phyloP scores from a whole-genome alignment of 2,329 filamentous ascomycete species.

The Colletotrichum costaricense region DNA sequence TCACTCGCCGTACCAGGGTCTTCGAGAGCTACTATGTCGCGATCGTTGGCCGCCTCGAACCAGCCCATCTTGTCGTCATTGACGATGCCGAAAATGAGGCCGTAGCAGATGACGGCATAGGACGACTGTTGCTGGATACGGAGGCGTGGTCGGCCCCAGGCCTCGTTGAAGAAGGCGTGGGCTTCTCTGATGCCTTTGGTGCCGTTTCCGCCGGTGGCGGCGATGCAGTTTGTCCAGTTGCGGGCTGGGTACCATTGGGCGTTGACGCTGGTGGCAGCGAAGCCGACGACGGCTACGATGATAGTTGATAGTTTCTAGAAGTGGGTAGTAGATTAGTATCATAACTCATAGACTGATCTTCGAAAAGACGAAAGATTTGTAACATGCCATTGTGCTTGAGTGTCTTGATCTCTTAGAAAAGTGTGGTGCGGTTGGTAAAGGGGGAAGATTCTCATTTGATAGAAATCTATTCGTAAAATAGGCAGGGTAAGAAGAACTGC shows the following conservation, averaged over 20 bases:
- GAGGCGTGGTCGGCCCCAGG: background rate
- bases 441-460: too few relatives aligned
- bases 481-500: too few relatives aligned
- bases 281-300: background rate
- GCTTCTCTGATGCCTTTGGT: background rate
- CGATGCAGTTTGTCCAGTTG: background rate
- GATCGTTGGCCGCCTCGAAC: background rate
- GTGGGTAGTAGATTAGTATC: background rate
- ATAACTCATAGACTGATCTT: rapidly evolving
- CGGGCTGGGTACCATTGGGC: background rate
- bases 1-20: background rate
- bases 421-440: too few relatives aligned
- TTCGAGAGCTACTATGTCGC: background rate
- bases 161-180: background rate
- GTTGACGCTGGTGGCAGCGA: background rate
- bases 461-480: too few relatives aligned
- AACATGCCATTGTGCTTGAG: background rate
- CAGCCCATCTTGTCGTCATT: background rate
- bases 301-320: background rate
- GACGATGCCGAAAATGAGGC: background rate
- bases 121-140: background rate
- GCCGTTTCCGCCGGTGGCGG: background rate
- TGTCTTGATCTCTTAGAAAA: too few relatives aligned
- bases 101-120: background rate
- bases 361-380: background rate